These are phyloP conservation scores for Volutella citrinella DNA, from an alignment of 2,329 filamentous ascomycete species.

Conservation along the genomic window DNA sequence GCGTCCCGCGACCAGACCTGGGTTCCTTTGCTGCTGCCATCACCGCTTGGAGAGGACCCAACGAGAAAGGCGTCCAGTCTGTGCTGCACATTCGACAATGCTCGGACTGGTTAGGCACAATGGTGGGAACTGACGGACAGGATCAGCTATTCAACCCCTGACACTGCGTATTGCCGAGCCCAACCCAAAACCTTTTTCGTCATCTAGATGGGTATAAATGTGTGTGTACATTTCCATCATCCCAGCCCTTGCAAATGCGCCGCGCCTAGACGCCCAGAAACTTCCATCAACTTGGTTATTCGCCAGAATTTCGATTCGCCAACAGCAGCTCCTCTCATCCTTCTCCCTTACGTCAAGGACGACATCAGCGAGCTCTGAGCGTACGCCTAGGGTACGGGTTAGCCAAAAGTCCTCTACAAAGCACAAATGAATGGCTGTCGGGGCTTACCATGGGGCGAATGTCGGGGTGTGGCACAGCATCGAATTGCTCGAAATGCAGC, in stretches of 20 bases:
- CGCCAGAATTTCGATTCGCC: conserved; percentile 4
- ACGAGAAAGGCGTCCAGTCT: conserved; percentile 40
- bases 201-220: conserved; percentile 26
- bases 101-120: conserved; percentile 62
- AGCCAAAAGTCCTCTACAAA: too few species aligned
- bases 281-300: conserved; percentile 13
- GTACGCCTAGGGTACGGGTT: conserved; percentile 61
- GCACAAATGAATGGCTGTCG: too few species aligned
- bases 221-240: conserved; percentile 24
- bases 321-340: conserved; percentile 15
- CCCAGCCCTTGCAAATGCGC: conserved; percentile 22
- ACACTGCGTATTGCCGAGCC: conserved; percentile 13
- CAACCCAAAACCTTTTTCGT: conserved; percentile 16
- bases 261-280: conserved; percentile 26
- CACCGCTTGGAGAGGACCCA: conserved; percentile 59
- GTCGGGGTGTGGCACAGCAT: conserved; percentile 92
- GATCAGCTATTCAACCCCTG: conserved; percentile 45
- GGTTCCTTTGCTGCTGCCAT: conserved; percentile 60
- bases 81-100: conserved; percentile 54
- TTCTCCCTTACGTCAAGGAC: conserved; percentile 59
- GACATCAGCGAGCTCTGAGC: conserved; percentile 80
- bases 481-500: conserved; percentile 88
- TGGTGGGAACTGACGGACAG: conserved; percentile 49
- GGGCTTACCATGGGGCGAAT: conserved; percentile 86
- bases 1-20: conserved; percentile 60